These are phyloP conservation scores for Taxillus chinensis DNA, from an alignment of 164 flowering plant genomes.

Conservation along the genomic window DNA sequence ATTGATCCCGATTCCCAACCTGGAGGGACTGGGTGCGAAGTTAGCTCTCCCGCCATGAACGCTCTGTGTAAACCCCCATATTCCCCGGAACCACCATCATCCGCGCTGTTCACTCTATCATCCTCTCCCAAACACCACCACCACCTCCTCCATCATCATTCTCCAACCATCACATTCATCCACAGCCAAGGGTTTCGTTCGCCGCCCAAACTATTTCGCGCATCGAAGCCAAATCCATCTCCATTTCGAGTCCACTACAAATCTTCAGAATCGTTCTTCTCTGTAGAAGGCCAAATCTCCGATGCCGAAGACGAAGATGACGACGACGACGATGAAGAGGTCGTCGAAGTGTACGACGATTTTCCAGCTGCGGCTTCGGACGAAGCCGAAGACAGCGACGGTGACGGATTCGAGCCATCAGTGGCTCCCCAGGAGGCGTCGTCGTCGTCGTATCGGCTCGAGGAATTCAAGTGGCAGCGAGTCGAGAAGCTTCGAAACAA, in stretches of 20 bases:
- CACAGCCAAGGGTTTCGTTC: conserved; percentile 17
- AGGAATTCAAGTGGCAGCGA: conserved; percentile 60
- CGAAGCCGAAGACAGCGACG: conserved; percentile 15
- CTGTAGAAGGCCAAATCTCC: conserved; percentile 14
- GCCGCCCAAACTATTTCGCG: conserved; percentile 14
- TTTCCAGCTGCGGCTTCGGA: conserved; percentile 15
- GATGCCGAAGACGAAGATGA: conserved; percentile 26
- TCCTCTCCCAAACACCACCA: background rate
- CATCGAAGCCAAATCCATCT: conserved; percentile 1
- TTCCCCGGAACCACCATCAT: too few relatives aligned
- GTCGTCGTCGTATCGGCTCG: conserved; percentile 9
- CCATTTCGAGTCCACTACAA: conserved; percentile 21
- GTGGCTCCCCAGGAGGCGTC: conserved; percentile 6
- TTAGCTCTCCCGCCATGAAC: too few relatives aligned
- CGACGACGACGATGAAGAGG: conserved; percentile 31
- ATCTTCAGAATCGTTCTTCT: conserved; percentile 11
- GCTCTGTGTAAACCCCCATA: too few relatives aligned
- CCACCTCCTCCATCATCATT: background rate
- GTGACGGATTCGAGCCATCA: conserved; percentile 22
- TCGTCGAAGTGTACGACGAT: conserved; percentile 44
- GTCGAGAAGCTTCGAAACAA: conserved; percentile 56
- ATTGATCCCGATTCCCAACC: too few relatives aligned
- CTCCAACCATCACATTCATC: background rate
- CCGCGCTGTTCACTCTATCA: too few relatives aligned
- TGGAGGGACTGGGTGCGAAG: too few relatives aligned